Conservation (phyloP, 2,329 filamentous ascomycete species). For the Aspergillus sp. region DNA sequence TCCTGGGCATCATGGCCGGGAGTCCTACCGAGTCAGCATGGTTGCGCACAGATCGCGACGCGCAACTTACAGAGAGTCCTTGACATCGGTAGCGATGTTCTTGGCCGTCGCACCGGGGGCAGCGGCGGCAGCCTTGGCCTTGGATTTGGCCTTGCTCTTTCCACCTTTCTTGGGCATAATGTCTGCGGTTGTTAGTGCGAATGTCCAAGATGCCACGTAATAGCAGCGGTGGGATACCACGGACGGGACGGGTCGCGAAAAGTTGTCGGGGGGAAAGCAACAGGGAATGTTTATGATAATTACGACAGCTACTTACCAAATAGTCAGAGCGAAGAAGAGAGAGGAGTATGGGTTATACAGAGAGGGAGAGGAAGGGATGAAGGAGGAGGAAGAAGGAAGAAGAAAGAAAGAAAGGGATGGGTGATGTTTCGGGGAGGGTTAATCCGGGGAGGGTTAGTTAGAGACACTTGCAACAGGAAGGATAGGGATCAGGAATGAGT, state of each 20-base stretch:
- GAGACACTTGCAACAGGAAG: too few species aligned
- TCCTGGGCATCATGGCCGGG: slow-evolving; percentile 6
- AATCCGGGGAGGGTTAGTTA: background rate
- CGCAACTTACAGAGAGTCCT: slow-evolving; percentile 26
- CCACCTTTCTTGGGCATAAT: slow-evolving; percentile 30
- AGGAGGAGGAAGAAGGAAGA: background rate
- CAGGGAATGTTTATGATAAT: too few species aligned
- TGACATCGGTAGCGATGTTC: slow-evolving; percentile 19
- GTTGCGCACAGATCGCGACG: background rate
- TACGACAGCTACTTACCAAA: background rate
- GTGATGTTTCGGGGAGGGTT: background rate
- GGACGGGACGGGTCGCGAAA: too few species aligned
- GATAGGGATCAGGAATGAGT: too few species aligned
- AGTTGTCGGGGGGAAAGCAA: too few species aligned
- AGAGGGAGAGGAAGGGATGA: background rate
- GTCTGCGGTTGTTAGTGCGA: slow-evolving; percentile 2
- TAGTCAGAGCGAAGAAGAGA: background rate
- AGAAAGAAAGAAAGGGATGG: slow-evolving; percentile 1
- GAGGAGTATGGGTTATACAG: too few species aligned
- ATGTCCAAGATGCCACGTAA: background rate
- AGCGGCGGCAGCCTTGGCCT: slow-evolving; percentile 14
- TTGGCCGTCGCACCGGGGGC: slow-evolving; percentile 13
- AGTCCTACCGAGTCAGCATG: background rate
- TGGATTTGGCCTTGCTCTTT: slow-evolving; percentile 22
- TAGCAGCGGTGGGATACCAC: too few species aligned